A percentile compares a stretch with the other conserved stretches of the same genome.
Conservation (phyloP, 2,329 filamentous ascomycete genomes). For the Dissoconium aciculare region DNA sequence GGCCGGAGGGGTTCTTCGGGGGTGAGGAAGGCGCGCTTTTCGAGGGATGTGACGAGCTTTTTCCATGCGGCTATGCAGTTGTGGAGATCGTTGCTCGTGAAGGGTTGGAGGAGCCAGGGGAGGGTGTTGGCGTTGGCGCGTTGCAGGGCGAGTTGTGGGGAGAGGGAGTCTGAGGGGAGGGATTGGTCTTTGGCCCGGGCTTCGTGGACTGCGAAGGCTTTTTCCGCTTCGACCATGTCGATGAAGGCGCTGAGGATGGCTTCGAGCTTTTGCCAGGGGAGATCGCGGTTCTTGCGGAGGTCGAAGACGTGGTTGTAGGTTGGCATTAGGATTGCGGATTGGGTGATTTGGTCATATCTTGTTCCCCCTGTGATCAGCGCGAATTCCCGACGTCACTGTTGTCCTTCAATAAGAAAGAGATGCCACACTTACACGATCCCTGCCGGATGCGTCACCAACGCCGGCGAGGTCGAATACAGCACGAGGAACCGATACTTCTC, state of each 20-base stretch:
- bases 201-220: conserved; percentile 21
- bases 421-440: conserved; percentile 17
- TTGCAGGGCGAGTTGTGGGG: conserved; percentile 7
- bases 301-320: conserved; percentile 23
- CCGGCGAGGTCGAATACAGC: conserved; percentile 18
- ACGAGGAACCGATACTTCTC: conserved; percentile 21
- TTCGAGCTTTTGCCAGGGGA: conserved; percentile 24
- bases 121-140: conserved; percentile 11
- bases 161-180: conserved; percentile 8
- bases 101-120: conserved; percentile 22
- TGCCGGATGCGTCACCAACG: conserved; percentile 19
- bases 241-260: conserved; percentile 21
- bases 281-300: conserved; percentile 13
- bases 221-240: conserved; percentile 23
- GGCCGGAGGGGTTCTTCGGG: neutral
- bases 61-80: conserved; percentile 20
- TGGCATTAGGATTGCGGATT: conserved; percentile 21
- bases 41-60: conserved; percentile 17
- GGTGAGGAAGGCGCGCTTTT: conserved; percentile 11
- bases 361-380: conserved; percentile 1
- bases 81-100: conserved; percentile 19
- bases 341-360: conserved; percentile 19
- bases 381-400: neutral
- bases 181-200: conserved; percentile 5
- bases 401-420: too few species aligned